These are phyloP conservation scores for Fomitopsis serialis DNA, from an alignment of 768 basidiomycete species.

Conservation along the genomic window DNA sequence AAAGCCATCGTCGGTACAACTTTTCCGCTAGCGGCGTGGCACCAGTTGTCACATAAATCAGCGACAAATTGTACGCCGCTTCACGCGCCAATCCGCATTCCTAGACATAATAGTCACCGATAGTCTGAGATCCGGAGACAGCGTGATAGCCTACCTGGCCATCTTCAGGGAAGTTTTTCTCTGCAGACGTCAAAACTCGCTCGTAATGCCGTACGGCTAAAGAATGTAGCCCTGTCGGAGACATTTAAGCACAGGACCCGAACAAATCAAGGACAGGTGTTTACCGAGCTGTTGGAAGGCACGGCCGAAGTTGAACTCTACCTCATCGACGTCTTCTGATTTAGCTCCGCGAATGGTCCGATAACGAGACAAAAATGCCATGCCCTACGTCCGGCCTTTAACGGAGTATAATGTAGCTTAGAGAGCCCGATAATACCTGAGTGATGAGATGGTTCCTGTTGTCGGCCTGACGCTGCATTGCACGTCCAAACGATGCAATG, in stretches of 20 bases:
- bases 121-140: background rate
- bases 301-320: slow-evolving; percentile 91
- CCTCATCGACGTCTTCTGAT: slow-evolving; percentile 52
- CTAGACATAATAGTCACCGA: slow-evolving; percentile 22
- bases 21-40: slow-evolving; percentile 64
- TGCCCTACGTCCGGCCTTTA: slow-evolving; percentile 41
- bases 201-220: slow-evolving; percentile 86
- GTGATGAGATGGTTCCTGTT: slow-evolving; percentile 87
- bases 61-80: slow-evolving; percentile 83
- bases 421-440: slow-evolving; percentile 39
- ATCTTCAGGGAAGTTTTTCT: slow-evolving; percentile 31
- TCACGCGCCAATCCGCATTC: slow-evolving; percentile 57
- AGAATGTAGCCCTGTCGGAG: slow-evolving; percentile 60
- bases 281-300: slow-evolving; percentile 90
- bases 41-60: slow-evolving; percentile 78
- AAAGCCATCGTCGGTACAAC: slow-evolving; percentile 79
- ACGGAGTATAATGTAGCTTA: background rate
- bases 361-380: slow-evolving; percentile 84
- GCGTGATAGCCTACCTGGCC: slow-evolving; percentile 25
- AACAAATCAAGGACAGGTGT: slow-evolving; percentile 11
- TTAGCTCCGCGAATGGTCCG: slow-evolving; percentile 50
- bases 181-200: slow-evolving; percentile 58
- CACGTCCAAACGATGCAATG: slow-evolving; percentile 81
- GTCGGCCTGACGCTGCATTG: slow-evolving; percentile 91
- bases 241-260: background rate